phyloP scores from a whole-genome alignment of 2,329 filamentous ascomycete species.

The Neocucurbitaria cava region DNA sequence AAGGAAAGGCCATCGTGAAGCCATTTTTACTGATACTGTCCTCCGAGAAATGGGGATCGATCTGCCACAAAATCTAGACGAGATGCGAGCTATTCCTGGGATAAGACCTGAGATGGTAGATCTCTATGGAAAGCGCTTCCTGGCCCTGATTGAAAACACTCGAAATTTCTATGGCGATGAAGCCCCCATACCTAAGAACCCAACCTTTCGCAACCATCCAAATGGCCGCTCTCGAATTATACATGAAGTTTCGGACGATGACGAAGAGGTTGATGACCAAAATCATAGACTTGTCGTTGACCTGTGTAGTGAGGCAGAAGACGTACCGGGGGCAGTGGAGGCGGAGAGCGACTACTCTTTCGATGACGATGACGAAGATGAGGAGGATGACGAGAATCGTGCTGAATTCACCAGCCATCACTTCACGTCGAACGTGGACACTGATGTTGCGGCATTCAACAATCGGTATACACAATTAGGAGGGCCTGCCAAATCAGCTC shows the following conservation, averaged over 20 bases:
- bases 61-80: constrained; percentile 67
- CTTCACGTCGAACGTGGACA: constrained; percentile 35
- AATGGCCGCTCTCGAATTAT: constrained; percentile 22
- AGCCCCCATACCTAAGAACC: constrained; percentile 21
- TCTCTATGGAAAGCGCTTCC: constrained; percentile 66
- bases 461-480: constrained; percentile 29
- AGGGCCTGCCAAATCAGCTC: constrained; percentile 13
- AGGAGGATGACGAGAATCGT: constrained; percentile 31
- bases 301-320: constrained; percentile 47
- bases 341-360: constrained; percentile 29
- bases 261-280: constrained; percentile 54
- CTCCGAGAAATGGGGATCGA: constrained; percentile 76
- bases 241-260: constrained; percentile 46
- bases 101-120: constrained; percentile 69
- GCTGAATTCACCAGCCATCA: constrained; percentile 34
- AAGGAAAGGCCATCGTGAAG: constrained; percentile 62
- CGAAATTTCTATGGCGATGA: constrained; percentile 33
- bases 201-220: constrained; percentile 18
- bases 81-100: constrained; percentile 69
- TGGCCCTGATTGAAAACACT: constrained; percentile 60
- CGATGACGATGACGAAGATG: constrained; percentile 27
- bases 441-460: constrained; percentile 41
- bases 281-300: constrained; percentile 59
- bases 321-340: constrained; percentile 13
- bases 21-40: constrained; percentile 72